Percentiles rank a stretch among this genome's conserved stretches.
These are phyloP conservation scores for Starmerella floris DNA, from an alignment of 805 yeast species.

Conservation along the genomic window DNA sequence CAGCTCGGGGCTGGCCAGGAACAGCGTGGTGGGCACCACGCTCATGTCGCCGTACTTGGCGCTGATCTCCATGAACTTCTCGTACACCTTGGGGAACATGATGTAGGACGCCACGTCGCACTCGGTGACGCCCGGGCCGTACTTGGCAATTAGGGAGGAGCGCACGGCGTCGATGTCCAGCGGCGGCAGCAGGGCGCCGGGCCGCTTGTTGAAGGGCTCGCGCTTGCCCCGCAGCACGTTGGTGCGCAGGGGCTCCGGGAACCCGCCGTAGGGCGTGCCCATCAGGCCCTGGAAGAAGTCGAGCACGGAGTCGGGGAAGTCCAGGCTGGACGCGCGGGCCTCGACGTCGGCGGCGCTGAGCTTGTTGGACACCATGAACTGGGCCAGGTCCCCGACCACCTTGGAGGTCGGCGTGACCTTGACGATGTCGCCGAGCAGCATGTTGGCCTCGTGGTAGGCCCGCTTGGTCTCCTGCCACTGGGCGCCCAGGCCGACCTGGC, in stretches of 20 bases:
- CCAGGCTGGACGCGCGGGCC: constrained; percentile 77
- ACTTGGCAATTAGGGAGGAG: constrained; percentile 62
- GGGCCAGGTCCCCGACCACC: constrained; percentile 99
- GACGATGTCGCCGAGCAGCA: constrained; percentile 86
- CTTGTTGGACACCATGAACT: constrained; percentile 95
- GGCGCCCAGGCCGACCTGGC: constrained; percentile 93
- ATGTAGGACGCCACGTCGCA: constrained; percentile 87
- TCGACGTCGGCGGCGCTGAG: constrained; percentile 71
- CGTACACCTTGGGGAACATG: constrained; percentile 97
- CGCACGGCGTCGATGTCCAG: constrained; percentile 59
- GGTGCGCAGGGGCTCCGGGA: constrained; percentile 97
- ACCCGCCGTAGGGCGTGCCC: constrained; percentile 99
- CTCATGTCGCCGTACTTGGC: constrained; percentile 85
- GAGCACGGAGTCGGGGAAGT: constrained; percentile 96
- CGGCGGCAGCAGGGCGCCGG: constrained; percentile 83
- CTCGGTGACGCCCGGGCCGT: constrained; percentile 59
- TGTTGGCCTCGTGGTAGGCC: constrained; percentile 85
- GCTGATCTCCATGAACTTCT: constrained; percentile 59
- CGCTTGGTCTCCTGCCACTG: constrained; percentile 94
- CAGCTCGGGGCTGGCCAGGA: constrained; percentile 73
- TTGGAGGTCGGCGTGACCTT: constrained; percentile 99
- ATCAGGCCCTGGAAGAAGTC: constrained; percentile 98
- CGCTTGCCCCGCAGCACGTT: constrained; percentile 85
- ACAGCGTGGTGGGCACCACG: constrained; percentile 82
- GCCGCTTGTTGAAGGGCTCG: constrained; percentile 75